Evolutionary conservation across 2,329 filamentous ascomycete genomes (phyloP), one percentile per base, ranked within the genome.

Genomic region (Stenocarpella maydis): DNA sequence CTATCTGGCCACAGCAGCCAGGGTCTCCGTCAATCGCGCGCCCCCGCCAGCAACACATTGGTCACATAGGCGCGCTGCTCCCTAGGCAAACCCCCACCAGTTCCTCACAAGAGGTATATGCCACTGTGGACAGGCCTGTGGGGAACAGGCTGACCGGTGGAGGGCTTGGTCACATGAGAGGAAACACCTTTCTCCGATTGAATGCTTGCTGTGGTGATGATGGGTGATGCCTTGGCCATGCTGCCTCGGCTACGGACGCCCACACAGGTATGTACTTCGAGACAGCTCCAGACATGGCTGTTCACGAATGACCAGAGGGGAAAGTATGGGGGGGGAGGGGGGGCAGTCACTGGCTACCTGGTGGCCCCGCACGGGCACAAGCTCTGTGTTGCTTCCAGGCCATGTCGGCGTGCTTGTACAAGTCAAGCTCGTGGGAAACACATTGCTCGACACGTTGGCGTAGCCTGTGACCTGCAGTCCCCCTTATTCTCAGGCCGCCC

Each of bases 381-480:
- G 72, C 49, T 71, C 77, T 78, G 77, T 82, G 77, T 78, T 74
- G 77, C 76, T 76, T 73, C 78, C 78, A 77, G 78, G 76, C 74
- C 78, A 75, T 79, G 79, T 78, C 75, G 73, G 79, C 52, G 77
- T 79, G 75, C 75, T 80, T 82, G 81, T 82, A 80, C 79, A 69
- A 77, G 72, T 74, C 74, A 75, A 74, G 77, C 77, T 78, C 77
- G 76, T 79, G 77, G 77, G 76, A 76, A 75, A 80, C 79, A 76
- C 75, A 79, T 76, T 76, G 74, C 73, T 73, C 72, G 71, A 73
- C 76, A 75, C 78, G 77, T 78, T 81, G 45, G 67, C 67, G 55
- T 67, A 78, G 80, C 78, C 17, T 41, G 53, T 63, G 31, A 80
- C 77, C 78, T 81, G 78, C 77, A 79, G 76, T 76, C 76, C 28